These are phyloP conservation scores for Saccharomycopsis microspora DNA, from an alignment of 805 yeast genomes.

Conservation along the genomic window DNA sequence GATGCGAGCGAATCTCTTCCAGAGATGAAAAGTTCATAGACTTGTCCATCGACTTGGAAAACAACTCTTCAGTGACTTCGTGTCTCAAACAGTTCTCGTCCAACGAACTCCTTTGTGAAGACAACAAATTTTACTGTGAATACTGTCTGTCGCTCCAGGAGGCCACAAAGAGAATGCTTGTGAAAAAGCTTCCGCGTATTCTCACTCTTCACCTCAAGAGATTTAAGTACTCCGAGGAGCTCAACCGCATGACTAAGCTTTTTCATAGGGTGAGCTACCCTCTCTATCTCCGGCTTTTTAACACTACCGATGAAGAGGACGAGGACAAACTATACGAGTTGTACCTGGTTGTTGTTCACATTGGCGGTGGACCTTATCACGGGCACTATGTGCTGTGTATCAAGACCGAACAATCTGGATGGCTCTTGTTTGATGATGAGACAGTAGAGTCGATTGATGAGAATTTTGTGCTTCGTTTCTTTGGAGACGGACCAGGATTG, in stretches of 20 bases:
- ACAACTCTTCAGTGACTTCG: conserved; percentile 61
- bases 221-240: conserved; percentile 80
- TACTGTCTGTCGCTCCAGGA: conserved; percentile 84
- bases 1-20: conserved; percentile 74
- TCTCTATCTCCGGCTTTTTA: conserved; percentile 52
- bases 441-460: conserved; percentile 85
- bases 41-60: conserved; percentile 72
- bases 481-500: conserved; percentile 79
- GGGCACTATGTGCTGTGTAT: conserved; percentile 91
- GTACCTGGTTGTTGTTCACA: conserved; percentile 80
- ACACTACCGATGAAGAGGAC: conserved; percentile 41
- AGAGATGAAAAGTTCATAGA: conserved; percentile 84
- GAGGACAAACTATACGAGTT: conserved; percentile 60
- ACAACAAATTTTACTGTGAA: conserved; percentile 90
- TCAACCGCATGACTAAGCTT: conserved; percentile 72
- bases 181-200: conserved; percentile 66
- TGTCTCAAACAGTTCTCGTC: conserved; percentile 76
- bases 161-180: conserved; percentile 80
- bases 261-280: conserved; percentile 83
- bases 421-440: conserved; percentile 94
- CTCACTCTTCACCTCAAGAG: conserved; percentile 81
- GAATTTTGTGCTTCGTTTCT: conserved; percentile 68
- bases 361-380: conserved; percentile 96
- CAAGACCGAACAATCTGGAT: conserved; percentile 65
- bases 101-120: conserved; percentile 73